Evolutionary conservation across 371 early-diverging fungal genomes (phyloP), one percentile per base, ranked within the genome.

Genomic region (Mortierella sp.): DNA sequence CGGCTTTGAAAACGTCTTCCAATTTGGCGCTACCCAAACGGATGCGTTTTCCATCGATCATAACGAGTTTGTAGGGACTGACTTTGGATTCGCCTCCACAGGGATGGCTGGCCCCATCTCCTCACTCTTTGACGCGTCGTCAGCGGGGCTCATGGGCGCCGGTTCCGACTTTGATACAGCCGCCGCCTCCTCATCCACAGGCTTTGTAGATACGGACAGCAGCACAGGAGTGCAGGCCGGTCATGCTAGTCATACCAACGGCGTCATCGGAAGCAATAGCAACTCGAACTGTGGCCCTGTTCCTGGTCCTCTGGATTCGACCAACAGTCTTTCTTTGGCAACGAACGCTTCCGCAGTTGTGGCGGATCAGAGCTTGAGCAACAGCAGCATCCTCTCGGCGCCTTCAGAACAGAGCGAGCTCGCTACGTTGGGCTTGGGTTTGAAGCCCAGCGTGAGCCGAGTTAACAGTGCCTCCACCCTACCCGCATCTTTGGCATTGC

Each of bases 41-140:
- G 79, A 77, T 48, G 12, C 72, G 7, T 77, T 72, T 56, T 66
- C 72, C 18, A 77, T 77, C 28, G 79, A 77, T 19, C 72, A 77
- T 23, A 69, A 69, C 19, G 79, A 77, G 58, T 77, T 77, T 66
- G 70, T 69, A 1, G 68, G 69, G 14, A 65, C 60, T 29, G 79
- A 77, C 63, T 77, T 72, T 72, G 72, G 69, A 5, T 69, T 69
- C 21, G 57, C 79, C 7, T 58, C 53, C 11, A 53, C 68, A 7
- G 63, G 66, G 16, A 72, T 77, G 72, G 55, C 65, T 23, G 71
- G 60, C n/a, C 57, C 75, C 37, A 58, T 66, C 23, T 56, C 76
- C 19, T 64, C 68, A 26, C 46, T 68, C 47, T 77, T 68, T 66
- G 72, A 72, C 14, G 23, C 44, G 21, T 43, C 72, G 7, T 47